Evolutionary conservation across 1,139 yeast genomes (phyloP).

Genomic region (Saccharomyces hybrid): DNA sequence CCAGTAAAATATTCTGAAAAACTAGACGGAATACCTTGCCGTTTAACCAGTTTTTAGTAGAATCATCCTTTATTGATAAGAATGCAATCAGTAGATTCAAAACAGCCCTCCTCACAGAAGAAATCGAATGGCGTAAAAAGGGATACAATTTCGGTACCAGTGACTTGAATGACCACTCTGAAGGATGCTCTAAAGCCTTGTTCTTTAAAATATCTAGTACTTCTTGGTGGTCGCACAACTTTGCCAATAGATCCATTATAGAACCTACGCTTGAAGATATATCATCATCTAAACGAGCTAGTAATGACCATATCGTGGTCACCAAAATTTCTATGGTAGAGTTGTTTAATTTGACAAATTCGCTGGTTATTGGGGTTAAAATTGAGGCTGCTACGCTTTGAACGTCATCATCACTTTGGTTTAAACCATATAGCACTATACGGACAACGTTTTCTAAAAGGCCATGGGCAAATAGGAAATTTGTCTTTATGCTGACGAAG

Average conservation of each 20-base stretch:
- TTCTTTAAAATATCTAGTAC: conserved; percentile 65
- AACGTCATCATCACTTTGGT: conserved; percentile 87
- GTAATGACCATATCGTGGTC: conserved; percentile 79
- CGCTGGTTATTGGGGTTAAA: conserved; percentile 78
- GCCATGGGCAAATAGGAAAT: conserved; percentile 53
- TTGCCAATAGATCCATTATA: conserved; percentile 89
- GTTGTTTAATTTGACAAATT: conserved; percentile 63
- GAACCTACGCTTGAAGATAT: conserved; percentile 92
- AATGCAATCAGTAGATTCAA: conserved; percentile 75
- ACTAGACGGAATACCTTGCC: conserved; percentile 64
- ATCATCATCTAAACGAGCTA: conserved; percentile 81
- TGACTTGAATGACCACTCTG: conserved; percentile 53
- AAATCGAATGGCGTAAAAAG: conserved; percentile 86
- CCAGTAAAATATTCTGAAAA: conserved; percentile 82
- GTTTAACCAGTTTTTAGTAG: conserved; percentile 71
- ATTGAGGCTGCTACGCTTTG: conserved; percentile 97
- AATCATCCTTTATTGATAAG: conserved; percentile 56
- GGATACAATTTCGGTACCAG: conserved; percentile 91
- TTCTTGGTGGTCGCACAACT: conserved; percentile 72
- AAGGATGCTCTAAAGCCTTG: conserved; percentile 42
- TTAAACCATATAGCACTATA: conserved; percentile 82
- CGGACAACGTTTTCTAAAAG: conserved; percentile 66
- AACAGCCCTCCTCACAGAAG: conserved; percentile 86
- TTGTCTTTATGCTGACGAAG: conserved; percentile 84
- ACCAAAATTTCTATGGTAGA: conserved; percentile 58